Evolutionary conservation across 352 stramenopile species (phyloP).

Genomic region (Pythium apleroticum): DNA sequence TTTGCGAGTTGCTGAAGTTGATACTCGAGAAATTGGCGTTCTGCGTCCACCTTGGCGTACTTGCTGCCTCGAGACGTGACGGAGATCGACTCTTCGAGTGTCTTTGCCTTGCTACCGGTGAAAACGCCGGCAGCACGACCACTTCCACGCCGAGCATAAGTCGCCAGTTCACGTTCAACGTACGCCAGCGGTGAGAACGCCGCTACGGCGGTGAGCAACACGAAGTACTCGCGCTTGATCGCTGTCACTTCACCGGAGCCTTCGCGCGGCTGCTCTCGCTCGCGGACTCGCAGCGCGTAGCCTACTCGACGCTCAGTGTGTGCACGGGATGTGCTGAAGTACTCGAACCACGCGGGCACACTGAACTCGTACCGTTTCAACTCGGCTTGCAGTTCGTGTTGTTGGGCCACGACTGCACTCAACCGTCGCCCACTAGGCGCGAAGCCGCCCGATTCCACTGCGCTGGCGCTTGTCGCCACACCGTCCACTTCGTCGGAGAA

Average conservation of each 20-base stretch:
- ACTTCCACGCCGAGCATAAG: constrained; percentile 14
- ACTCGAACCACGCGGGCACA: constrained; percentile 55
- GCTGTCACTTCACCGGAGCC: not conserved
- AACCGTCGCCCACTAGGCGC: not conserved
- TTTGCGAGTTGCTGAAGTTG: constrained; percentile 30
- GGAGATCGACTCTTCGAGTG: constrained; percentile 38
- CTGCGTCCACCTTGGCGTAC: constrained; percentile 37
- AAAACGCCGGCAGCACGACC: constrained; percentile 23
- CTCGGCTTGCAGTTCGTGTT: constrained; percentile 31
- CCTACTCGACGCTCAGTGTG: constrained; percentile 46
- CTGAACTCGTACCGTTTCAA: constrained; percentile 37
- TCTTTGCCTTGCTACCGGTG: constrained; percentile 17
- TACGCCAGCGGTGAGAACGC: constrained; percentile 44
- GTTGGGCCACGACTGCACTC: constrained; percentile 20
- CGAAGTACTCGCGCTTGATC: constrained; percentile 30
- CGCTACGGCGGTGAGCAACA: constrained; percentile 38
- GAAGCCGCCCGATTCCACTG: constrained; percentile 1
- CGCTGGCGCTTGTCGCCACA: not conserved
- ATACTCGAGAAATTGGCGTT: constrained; percentile 45
- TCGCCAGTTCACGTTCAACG: constrained; percentile 34
- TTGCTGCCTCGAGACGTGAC: constrained; percentile 33
- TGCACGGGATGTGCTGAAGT: constrained; percentile 40
- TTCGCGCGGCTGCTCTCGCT: constrained; percentile 4
- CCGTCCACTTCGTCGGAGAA: constrained; percentile 12
- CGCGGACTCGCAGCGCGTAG: constrained; percentile 43